Evolutionary conservation across 306 rosid species (phyloP), one percentile per base, ranked within the genome.

Genomic region (Inga oerstediana): DNA sequence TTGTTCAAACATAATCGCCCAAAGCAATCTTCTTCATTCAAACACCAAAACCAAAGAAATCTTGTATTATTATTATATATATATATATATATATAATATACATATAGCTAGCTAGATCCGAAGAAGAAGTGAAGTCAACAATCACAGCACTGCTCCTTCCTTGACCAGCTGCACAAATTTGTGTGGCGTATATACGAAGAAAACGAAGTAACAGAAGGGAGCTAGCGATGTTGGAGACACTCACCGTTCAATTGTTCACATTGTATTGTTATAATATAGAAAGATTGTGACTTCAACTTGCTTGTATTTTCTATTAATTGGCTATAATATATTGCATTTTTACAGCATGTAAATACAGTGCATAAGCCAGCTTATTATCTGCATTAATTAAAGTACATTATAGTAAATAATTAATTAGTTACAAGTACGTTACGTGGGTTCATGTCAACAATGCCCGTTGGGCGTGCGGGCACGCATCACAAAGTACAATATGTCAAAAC

Each of bases 1-100:
- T 83, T 88, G 75, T 87, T 84, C 80, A 89, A 85, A 43, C 81
- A 79, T 64, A 79, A 64, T 17, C 76, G 64, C 80, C 76, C 74
- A 72, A 84, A 16, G 49, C 39, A 65, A 48, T 68, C 22, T 24
- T 49, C 16, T 70, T 75, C 24, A 5, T 70, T 75, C 24, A 5
- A 17, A 30, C 24, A 69, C 74, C 13, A 24, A 13, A 20, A 17
- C 71, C 22, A 39, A 58, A 8, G 64, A n/a, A 8, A 20, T 58
- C 4, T 56, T 58, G 24, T 8, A 3, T 58, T 20, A 43, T 0
- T 45, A 45, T 2, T 16, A 51, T 13, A 52, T 52, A 17, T 37
- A 5, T 39, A 39, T 39, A 17, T 17, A 49, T 49, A 14, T 45
- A 10, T 9, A 46, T 46, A 51, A 3, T 13, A 49, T 14, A 48